Base-by-base conservation (phyloP, 2,329 filamentous ascomycete species). In the Talaromyces sp. region DNA sequence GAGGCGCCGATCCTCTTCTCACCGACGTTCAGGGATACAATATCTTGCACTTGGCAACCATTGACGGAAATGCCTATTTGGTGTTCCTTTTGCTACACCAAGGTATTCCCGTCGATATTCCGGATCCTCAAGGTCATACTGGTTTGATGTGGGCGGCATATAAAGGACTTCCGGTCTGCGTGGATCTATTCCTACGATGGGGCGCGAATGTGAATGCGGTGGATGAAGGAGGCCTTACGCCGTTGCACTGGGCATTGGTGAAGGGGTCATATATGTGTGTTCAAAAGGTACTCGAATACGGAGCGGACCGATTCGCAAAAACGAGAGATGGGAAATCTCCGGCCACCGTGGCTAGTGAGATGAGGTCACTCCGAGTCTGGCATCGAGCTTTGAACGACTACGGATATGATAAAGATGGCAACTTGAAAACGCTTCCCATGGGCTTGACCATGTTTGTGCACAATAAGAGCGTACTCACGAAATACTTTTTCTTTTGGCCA, bases 111-210 rank as follows among this genome's bases (percentile, higher is more conserved):
- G 91, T 99, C 61, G 94, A 99, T 70, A 89, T 94, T 5, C 81
- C 88, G 55, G 94, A 99, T 75, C 84, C 85, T 53, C 93, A 91
- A 70, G 91, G 92, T 5, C 95, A 99, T 74, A 97, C 94, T 1
- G 88, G 88, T 61, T 81, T 99, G 61, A 99, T 99, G 94, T 99
- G 94, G 94, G 91, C 94, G 17, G 93, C 93, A 15, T 99, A 99
- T 78, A 99, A 99, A 75, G 94, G 95, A 36, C 97, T 88, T 70
- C 90, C 93, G 0, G 86, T 88, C 48, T 96, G 91, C 66, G 93
- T 97, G 50, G 94, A 97, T 70, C 74, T 97, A 43, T 93, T 96
- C 64, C 77, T 99, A 60, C 86, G 91, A 65, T 99, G 94, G 91
- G 95, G 94, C 55, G 94, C 94, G 37, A 94, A 91, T 70, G 91